Conservation (phyloP, 345 rosid genomes). For the Gossypium sturtianum region DNA sequence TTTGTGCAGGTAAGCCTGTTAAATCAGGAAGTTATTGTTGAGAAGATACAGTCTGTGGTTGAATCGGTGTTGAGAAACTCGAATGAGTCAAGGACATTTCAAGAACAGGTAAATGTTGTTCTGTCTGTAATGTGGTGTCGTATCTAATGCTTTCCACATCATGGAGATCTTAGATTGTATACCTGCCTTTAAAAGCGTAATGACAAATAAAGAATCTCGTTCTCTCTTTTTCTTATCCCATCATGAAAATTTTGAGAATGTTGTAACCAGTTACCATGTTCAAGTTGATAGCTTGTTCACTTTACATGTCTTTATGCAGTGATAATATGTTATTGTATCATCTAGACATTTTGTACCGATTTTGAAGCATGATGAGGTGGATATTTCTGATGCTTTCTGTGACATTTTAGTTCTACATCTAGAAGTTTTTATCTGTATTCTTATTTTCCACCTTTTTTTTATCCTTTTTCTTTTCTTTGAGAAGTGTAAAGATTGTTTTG, state of each 20-base stretch:
- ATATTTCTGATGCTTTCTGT: neutral
- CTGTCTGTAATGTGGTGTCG: neutral
- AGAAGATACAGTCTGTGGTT: slow-evolving; percentile 67
- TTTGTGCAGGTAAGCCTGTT: slow-evolving; percentile 81
- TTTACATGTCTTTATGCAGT: neutral
- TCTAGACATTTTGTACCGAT: neutral
- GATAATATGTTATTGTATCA: neutral
- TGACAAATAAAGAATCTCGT: neutral
- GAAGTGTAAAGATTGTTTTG: neutral
- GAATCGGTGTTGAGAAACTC: slow-evolving; percentile 69
- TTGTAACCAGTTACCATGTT: neutral
- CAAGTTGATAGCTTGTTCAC: neutral
- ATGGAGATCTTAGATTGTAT: neutral
- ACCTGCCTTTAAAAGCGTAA: slow-evolving; percentile 4
- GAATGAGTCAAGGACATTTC: slow-evolving; percentile 66
- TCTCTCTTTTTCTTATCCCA: neutral
- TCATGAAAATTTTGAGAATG: neutral
- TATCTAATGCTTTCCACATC: slow-evolving; percentile 13
- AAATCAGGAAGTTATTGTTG: slow-evolving; percentile 81
- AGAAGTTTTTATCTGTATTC: neutral
- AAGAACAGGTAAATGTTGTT: slow-evolving; percentile 59
- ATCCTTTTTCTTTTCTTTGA: neutral
- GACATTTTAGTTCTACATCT: neutral
- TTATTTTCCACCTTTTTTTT: neutral
- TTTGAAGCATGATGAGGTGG: neutral